Evolutionary conservation across 2,329 filamentous ascomycete species (phyloP).

Genomic region (Trichocomaceae sp.): DNA sequence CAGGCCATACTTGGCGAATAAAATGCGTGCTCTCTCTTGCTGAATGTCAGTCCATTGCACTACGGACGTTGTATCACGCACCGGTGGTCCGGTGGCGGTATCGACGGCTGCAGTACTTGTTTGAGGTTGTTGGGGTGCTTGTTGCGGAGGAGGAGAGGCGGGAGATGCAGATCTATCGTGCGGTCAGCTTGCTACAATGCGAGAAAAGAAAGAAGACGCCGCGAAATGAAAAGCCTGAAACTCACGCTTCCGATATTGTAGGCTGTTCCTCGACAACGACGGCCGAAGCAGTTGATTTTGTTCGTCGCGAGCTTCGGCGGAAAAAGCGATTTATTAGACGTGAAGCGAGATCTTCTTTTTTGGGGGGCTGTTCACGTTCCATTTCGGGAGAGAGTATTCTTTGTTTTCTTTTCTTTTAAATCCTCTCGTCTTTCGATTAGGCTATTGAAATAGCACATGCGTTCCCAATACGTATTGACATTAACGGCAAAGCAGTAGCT

Average conservation of each 20-base stretch:
- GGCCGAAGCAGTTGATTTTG: slow-evolving; percentile 6
- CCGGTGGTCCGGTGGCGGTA: slow-evolving; percentile 14
- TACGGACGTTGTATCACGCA: slow-evolving; percentile 12
- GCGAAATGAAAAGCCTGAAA: not conserved
- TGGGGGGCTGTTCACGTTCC: slow-evolving; percentile 8
- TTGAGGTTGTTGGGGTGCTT: not conserved
- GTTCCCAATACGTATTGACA: not conserved
- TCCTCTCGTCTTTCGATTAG: not conserved
- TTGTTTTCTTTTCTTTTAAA: not conserved
- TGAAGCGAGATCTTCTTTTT: slow-evolving; percentile 8
- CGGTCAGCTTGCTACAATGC: not conserved
- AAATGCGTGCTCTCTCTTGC: slow-evolving; percentile 37
- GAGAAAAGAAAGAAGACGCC: not conserved
- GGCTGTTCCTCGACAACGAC: not conserved
- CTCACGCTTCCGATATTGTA: slow-evolving; percentile 6
- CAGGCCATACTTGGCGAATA: slow-evolving; percentile 44
- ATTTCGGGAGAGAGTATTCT: too few species aligned
- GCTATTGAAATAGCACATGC: not conserved
- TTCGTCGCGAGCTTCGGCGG: slow-evolving; percentile 10
- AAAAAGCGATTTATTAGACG: slow-evolving; percentile 11
- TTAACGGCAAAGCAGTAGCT: not conserved
- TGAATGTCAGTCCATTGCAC: slow-evolving; percentile 33
- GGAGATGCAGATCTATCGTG: slow-evolving; percentile 1
- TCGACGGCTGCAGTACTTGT: slow-evolving; percentile 4
- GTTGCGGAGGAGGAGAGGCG: not conserved